phyloP scores from a whole-genome alignment of 1,284 basidiomycete genomes.

The Trichosporon ovoides region DNA sequence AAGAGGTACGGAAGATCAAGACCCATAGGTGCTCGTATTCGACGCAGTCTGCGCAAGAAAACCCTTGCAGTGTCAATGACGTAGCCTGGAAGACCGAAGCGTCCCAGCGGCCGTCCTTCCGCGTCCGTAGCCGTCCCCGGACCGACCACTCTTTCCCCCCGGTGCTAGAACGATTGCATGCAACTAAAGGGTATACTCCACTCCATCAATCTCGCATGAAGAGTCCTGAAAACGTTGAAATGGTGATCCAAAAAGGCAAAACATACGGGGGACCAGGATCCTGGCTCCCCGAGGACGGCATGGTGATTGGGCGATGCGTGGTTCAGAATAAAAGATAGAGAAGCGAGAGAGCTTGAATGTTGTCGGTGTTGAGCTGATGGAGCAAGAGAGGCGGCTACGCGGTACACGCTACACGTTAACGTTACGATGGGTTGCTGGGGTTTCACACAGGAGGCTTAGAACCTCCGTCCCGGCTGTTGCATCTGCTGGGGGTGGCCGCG shows the following conservation, averaged over 20 bases:
- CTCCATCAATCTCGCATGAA: constrained; percentile 2
- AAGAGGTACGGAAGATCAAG: too few species aligned
- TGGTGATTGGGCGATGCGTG: background rate
- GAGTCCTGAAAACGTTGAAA: background rate
- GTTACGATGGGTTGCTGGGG: background rate
- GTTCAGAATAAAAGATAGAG: background rate
- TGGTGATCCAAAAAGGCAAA: background rate
- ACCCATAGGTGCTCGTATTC: too few species aligned
- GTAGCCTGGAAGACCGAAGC: too few species aligned
- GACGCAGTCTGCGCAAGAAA: too few species aligned
- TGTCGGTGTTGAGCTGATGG: background rate
- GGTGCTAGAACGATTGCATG: background rate
- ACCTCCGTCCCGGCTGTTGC: constrained; percentile 1
- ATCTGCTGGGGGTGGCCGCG: constrained; percentile 6
- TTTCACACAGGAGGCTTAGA: constrained; percentile 1
- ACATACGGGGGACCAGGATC: background rate
- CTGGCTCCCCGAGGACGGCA: background rate
- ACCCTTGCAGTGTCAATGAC: too few species aligned
- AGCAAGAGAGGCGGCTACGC: background rate
- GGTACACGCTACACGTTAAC: background rate
- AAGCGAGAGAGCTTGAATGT: background rate
- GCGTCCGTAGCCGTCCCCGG: too few species aligned
- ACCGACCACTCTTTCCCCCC: too few species aligned
- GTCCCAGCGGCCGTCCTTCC: too few species aligned
- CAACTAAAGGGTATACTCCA: constrained; percentile 1